Evolutionary conservation across 2,329 filamentous ascomycete genomes (phyloP), one percentile per base, ranked within the genome.

Genomic region (Xylariaceae sp.): DNA sequence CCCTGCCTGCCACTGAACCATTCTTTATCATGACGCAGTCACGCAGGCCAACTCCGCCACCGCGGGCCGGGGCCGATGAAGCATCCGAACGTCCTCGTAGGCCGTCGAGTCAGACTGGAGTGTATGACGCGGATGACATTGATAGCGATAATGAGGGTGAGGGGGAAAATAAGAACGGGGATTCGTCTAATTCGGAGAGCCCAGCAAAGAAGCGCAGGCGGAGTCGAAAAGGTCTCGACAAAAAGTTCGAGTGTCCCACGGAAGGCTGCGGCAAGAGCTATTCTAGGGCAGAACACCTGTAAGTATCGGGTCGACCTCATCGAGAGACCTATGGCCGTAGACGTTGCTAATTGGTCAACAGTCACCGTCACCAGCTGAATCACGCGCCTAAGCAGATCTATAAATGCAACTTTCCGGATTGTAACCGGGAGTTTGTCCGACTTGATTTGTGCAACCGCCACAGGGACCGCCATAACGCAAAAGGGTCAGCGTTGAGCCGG

Each of bases 321-420:
- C 10, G 11, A 17, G 8, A 37, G 13, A 48, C n/a, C 48, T 15
- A 42, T 15, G 17, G 34, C 35, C 11, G 50, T 37, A 50, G 11
- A 10, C 50, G 13, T 50, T 64, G 58, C 70, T 74, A 61, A 76
- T 62, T 42, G 57, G 17, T 35, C 7, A 47, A 17, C 62, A 87
- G 84, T 51, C 86, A 97, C 76, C 86, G 94, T 51, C 93, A 97
- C 75, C 92, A 97, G 76, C 77, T 97, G 66, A 99, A 99, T 73
- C 94, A 97, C 76, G 88, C 90, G 59, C 93, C 93, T 15, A 97
- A 97, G 76, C 90, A 95, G 72, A 96, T 96, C 57, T 97, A 96
- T 73, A 85, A 86, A 70, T 97, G 94, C 78, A 90, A 95, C 71
- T 96, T 92, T 69, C 90, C 90, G 17, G 91, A 92, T 70, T 99